Evolutionary conservation across 768 basidiomycete genomes (phyloP).

Genomic region (Heimioporus sp.): DNA sequence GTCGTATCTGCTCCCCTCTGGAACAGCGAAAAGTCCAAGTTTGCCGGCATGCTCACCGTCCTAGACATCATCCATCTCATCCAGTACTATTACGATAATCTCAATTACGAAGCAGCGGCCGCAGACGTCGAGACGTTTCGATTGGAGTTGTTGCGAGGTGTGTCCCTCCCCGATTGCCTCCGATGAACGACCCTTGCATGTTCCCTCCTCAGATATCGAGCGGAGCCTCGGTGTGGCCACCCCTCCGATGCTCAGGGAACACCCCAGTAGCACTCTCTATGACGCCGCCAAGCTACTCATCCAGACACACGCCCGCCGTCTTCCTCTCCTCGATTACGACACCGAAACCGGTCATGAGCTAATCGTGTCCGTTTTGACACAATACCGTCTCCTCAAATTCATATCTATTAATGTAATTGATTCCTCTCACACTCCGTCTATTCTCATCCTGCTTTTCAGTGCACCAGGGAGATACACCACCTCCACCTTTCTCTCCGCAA

Average conservation of each 20-base stretch:
- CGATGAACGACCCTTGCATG: slow-evolving; percentile 5
- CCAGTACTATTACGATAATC: slow-evolving; percentile 93
- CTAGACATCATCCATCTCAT: slow-evolving; percentile 98
- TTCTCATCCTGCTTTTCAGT: slow-evolving; percentile 46
- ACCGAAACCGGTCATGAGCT: slow-evolving; percentile 94
- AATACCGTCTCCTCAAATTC: slow-evolving; percentile 97
- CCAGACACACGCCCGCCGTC: slow-evolving; percentile 90
- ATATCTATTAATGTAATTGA: slow-evolving; percentile 89
- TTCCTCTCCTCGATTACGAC: slow-evolving; percentile 92
- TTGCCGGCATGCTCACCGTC: slow-evolving; percentile 99
- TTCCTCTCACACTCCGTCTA: not conserved
- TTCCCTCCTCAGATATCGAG: slow-evolving; percentile 74
- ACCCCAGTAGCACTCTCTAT: slow-evolving; percentile 83
- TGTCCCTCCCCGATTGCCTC: slow-evolving; percentile 21
- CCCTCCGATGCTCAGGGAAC: slow-evolving; percentile 86
- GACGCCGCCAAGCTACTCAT: slow-evolving; percentile 90
- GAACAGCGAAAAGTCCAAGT: slow-evolving; percentile 91
- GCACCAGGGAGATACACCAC: slow-evolving; percentile 77
- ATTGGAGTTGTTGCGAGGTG: slow-evolving; percentile 86
- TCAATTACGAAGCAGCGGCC: slow-evolving; percentile 77
- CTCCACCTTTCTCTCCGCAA: slow-evolving; percentile 78
- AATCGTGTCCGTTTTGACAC: slow-evolving; percentile 93
- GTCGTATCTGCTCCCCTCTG: slow-evolving; percentile 98
- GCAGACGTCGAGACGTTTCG: slow-evolving; percentile 92
- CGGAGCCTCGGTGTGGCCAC: slow-evolving; percentile 87